Base-by-base conservation (phyloP, 768 basidiomycete species). In the Aureoboletus auriporus region DNA sequence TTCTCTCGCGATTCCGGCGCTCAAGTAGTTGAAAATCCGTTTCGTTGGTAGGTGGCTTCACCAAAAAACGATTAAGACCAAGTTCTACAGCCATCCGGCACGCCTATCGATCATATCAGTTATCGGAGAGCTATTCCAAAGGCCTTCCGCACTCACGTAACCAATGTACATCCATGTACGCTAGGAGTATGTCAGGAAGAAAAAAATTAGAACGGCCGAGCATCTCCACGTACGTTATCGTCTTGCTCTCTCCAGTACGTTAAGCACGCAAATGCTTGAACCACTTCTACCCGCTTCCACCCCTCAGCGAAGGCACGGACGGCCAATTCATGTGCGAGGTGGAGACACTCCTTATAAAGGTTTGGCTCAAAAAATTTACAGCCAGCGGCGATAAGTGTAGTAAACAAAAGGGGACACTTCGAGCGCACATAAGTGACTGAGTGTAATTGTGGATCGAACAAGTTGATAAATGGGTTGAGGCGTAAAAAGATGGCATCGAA, bases 191-290 rank as follows among this genome's bases (percentile, higher is more conserved):
- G 39, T 63, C 50, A 68, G 50, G 4, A 51, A 33, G 23, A 43
- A 28, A 36, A 29, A 16, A 20, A n/a, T n/a, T n/a, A n/a, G 35
- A 16, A 12, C 51, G 28, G 20, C 45, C 27, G 41, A 38, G 44
- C 46, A 48, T 47, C 46, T 52, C 40, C 47, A 64, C 78, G 40
- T 54, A 87, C 86, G 47, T 82, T 87, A 57, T 95, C 93, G 53
- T 88, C 83, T 35, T 90, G 86, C 57, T 90, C 88, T 63, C 79
- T 85, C 89, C 90, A 94, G 67, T 93, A 94, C 34, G 85, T 89
- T 51, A 94, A 73, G 58, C 89, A 91, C 16, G 87, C 84, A 63
- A 92, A 89, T 26, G 90, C 89, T 67, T 95, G 93, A 5, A 89
- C 86, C 17, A 92, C 83, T 67, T 93, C 92, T 44, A 94, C 82